Evolutionary conservation across 2,329 filamentous ascomycete species (phyloP).

Genomic region (Keithomyces neogunnii): DNA sequence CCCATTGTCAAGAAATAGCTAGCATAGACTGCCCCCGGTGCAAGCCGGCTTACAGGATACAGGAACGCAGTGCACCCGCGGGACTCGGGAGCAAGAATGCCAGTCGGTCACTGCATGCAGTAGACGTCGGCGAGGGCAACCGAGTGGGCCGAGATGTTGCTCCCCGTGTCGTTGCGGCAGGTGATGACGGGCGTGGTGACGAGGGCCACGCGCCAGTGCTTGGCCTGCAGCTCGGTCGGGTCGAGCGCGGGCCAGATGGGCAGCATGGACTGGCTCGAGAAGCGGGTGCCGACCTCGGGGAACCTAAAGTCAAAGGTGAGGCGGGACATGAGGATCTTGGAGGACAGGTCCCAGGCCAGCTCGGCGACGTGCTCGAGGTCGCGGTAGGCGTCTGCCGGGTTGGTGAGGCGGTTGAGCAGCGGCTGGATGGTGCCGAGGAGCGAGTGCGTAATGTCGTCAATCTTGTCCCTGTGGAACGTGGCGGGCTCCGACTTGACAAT

Average conservation of each 20-base stretch:
- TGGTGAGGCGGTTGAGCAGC: constrained; percentile 26
- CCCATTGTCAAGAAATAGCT: too few species aligned
- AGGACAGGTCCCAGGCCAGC: constrained; percentile 35
- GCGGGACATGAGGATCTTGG: constrained; percentile 36
- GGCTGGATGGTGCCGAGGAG: constrained; percentile 29
- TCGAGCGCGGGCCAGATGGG: constrained; percentile 34
- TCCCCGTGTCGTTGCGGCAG: constrained; percentile 41
- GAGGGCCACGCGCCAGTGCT: constrained; percentile 43
- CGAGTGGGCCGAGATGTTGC: constrained; percentile 34
- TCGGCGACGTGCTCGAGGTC: constrained; percentile 34
- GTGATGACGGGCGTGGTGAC: constrained; percentile 47
- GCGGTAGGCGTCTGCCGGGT: constrained; percentile 27
- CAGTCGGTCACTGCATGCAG: constrained; percentile 31
- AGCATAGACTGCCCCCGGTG: background rate
- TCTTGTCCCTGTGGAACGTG: constrained; percentile 22
- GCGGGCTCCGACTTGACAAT: constrained; percentile 27
- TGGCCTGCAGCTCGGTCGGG: constrained; percentile 35
- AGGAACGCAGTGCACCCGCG: too few species aligned
- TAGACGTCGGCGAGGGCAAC: constrained; percentile 39
- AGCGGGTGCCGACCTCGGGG: constrained; percentile 40
- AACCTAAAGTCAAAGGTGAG: constrained; percentile 40
- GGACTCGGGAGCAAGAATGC: background rate
- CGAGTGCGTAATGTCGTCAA: constrained; percentile 34
- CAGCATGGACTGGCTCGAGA: constrained; percentile 38
- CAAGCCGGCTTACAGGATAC: too few species aligned